Percentiles rank a stretch among this genome's conserved stretches.
Conservation (phyloP, 2,329 filamentous ascomycete genomes). For the Periconia digitata region DNA sequence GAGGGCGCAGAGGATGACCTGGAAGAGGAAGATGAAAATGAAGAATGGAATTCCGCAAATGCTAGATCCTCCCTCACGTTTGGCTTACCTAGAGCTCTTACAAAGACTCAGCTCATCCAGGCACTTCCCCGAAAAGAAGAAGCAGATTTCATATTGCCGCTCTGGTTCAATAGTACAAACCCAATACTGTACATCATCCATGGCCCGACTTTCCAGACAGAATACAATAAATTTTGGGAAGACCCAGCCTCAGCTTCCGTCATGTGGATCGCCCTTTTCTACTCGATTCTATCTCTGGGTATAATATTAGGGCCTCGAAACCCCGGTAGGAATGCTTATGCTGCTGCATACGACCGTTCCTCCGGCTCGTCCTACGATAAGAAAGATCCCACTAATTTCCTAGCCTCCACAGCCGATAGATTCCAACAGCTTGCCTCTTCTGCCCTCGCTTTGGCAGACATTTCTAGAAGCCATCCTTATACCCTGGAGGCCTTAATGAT, state of each 20-base stretch:
- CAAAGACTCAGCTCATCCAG: conserved; percentile 22
- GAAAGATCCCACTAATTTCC: conserved; percentile 7
- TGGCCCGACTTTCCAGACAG: conserved; percentile 23
- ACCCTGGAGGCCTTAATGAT: conserved; percentile 20
- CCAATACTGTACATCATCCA: conserved; percentile 27
- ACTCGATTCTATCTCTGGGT: conserved; percentile 19
- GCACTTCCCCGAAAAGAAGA: conserved; percentile 28
- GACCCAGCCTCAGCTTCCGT: conserved; percentile 15
- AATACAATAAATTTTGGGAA: conserved; percentile 27
- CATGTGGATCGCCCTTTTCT: conserved; percentile 25
- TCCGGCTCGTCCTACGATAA: conserved; percentile 6
- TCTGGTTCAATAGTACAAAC: conserved; percentile 27
- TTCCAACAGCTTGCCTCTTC: conserved; percentile 28
- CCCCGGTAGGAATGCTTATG: conserved; percentile 19
- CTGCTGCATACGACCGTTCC: conserved; percentile 8
- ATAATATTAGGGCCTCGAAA: conserved; percentile 27
- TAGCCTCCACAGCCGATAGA: conserved; percentile 11
- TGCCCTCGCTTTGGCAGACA: conserved; percentile 27
- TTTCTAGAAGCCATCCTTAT: conserved; percentile 24
- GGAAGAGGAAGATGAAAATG: conserved; percentile 17
- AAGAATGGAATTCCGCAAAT: conserved; percentile 18
- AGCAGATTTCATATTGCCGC: conserved; percentile 24
- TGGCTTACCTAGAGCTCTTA: conserved; percentile 20
- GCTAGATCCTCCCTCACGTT: conserved; percentile 24
- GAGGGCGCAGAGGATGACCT: conserved; percentile 17